Evolutionary conservation across 2,329 filamentous ascomycete species (phyloP), one percentile per base, ranked within the genome.

Genomic region (Penicillium sp.): DNA sequence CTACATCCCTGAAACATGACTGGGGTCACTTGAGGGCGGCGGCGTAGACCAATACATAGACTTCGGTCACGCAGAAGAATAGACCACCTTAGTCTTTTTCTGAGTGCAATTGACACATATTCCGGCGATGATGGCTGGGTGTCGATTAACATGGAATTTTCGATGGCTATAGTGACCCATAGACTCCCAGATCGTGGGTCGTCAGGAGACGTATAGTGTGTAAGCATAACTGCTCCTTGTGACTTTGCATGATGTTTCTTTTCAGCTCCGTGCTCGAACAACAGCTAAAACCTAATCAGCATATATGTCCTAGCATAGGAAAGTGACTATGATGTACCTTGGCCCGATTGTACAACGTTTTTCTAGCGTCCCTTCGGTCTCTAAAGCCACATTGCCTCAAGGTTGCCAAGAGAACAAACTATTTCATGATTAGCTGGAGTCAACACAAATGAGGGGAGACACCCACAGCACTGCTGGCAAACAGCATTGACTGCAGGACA

Each of bases 1-100:
- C 64, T 51, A 69, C 75, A 73, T 43, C 79, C 73, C 55, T 81
- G 74, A 55, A 82, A 80, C 54, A 79, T 75, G 0, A 70, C 69
- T 3, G 76, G 73, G 0, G 79, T 78, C 51, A 83, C 76, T 55
- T 82, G 80, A n/a, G 81, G 72, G 39, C 75, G 75, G 10, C 80
- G 74, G n/a, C 81, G 75, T 56, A 83, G 73, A 4, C 80, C 77
- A 8, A 84, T 70, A 4, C 76, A 74, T 24, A 83, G 59, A 16
- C 80, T 78, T 38, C 80, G 75, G 62, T 83, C 81, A 10, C 81
- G 77, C 5, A 83, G 71, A 39, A 83, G 71, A 54, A 81, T 82
- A 54, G 79, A 81, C 81, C 81, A 83, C 81, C 81, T 83, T 7
- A 84, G 66, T 2, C 80, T 71, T 64, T 82, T 83, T 31, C 79